A percentile compares a stretch with the other conserved stretches of the same genome.
phyloP scores from a whole-genome alignment of 257 asterid genomes.

The Lycium ferocissimum region DNA sequence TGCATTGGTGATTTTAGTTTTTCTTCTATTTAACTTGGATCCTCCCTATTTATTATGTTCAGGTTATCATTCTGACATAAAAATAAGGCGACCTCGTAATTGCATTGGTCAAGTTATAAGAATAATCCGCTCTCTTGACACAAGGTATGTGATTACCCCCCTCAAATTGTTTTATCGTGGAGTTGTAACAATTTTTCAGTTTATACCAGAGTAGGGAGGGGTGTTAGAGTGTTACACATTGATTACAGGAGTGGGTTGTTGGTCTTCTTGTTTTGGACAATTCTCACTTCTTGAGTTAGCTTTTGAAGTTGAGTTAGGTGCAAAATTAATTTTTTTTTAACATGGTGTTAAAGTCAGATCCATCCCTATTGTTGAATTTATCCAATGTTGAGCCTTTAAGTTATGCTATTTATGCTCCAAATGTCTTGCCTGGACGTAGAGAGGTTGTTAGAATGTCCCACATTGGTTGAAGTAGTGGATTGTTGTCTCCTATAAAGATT shows the following conservation, averaged over 20 bases:
- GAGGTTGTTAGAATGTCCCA: background rate
- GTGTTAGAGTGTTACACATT: background rate
- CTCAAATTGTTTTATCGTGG: background rate
- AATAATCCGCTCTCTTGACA: slow-evolving; percentile 52
- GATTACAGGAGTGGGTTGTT: background rate
- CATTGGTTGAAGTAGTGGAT: background rate
- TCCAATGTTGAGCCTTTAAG: background rate
- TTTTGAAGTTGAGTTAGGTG: background rate
- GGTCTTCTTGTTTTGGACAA: background rate
- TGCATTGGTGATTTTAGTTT: background rate
- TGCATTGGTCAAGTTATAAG: slow-evolving; percentile 82
- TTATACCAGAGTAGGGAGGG: background rate
- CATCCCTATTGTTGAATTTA: background rate
- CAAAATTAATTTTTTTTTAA: background rate
- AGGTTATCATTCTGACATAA: slow-evolving; percentile 45
- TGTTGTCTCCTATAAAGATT: background rate
- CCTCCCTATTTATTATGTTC: slow-evolving; percentile 54
- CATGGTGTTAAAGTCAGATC: background rate
- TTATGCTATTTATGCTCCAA: background rate
- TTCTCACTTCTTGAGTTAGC: background rate
- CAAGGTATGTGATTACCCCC: slow-evolving; percentile 52
- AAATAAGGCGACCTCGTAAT: slow-evolving; percentile 50
- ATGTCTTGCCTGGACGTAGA: background rate
- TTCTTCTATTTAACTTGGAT: slow-evolving; percentile 9
- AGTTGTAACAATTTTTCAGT: background rate